Conservation (phyloP, 2,329 filamentous ascomycete genomes). For the Chaetomium olivaceum region DNA sequence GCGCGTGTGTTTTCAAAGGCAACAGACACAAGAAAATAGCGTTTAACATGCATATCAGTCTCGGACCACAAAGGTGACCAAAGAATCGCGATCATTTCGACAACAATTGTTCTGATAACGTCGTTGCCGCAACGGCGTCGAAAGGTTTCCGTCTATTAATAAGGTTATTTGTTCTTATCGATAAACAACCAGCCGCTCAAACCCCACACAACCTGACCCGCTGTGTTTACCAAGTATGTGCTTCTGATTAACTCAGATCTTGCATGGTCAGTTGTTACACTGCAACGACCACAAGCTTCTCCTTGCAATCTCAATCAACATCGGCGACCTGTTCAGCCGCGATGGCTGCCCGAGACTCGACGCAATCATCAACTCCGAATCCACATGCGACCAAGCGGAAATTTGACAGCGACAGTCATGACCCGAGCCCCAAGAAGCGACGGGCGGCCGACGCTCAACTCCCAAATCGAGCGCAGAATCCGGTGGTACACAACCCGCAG, state of each 20-base stretch:
- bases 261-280: not conserved
- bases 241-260: not conserved
- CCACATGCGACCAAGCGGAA: slow-evolving; percentile 27
- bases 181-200: not conserved
- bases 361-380: not conserved
- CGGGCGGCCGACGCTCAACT: slow-evolving; percentile 20
- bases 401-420: slow-evolving; percentile 20
- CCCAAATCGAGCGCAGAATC: slow-evolving; percentile 15
- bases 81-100: no score
- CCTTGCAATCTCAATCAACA: not conserved
- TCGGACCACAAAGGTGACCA: no score
- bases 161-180: slow-evolving; percentile 1
- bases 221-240: not conserved
- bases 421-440: slow-evolving; percentile 27
- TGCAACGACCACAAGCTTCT: not conserved
- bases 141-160: not conserved
- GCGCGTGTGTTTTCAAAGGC: no score
- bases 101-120: not conserved
- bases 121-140: not conserved
- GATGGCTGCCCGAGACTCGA: slow-evolving; percentile 12
- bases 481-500: not conserved
- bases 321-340: not conserved
- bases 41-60: no score
- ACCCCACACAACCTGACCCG: not conserved
- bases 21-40: no score